Base-by-base conservation (phyloP, 176 grass and related monocot genomes). In the Carex parvula region DNA sequence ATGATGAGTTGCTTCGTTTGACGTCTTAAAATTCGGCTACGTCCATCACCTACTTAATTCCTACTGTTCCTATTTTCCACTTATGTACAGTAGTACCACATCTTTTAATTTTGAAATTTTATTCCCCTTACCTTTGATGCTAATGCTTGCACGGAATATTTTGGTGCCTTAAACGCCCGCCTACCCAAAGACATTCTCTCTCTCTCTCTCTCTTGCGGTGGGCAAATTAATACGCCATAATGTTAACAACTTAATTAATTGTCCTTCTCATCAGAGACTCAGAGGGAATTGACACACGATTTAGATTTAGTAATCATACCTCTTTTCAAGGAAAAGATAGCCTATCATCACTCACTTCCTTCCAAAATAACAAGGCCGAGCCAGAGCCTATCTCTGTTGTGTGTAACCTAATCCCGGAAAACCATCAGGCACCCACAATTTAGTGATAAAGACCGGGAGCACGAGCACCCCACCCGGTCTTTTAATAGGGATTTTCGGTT, bases 61-160 rank as follows among this genome's bases (percentile, higher is more conserved):
- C n/a, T n/a, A n/a, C n/a, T n/a, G n/a, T n/a, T n/a, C 15, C 1
- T 37, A 30, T 64, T 7, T 18, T 54, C 20, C 1, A 73, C 14
- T 26, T 6, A 26, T 74, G 70, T 10, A n/a, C n/a, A n/a, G n/a
- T n/a, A n/a, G n/a, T n/a, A 52, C 42, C 48, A 3, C 2, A 14
- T 32, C 22, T 37, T 69, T 42, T 41, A 33, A 62, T 81, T 66
- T 10, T 48, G 17, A 32, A 53, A 46, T 68, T 52, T 12, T n/a
- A 52, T 82, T 16, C 79, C 58, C 37, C 16, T 64, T 32, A 48
- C 35, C n/a, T 30, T 52, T 66, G 41, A 83, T 83, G n/a, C n/a
- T n/a, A n/a, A n/a, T n/a, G 32, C 81, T 69, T 54, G 44, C 62
- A 83, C 62, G 81, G 12, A 83, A 69, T 33, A 52, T 55, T 60